phyloP scores from a whole-genome alignment of 2,329 filamentous ascomycete species.

The Colletotrichum trifolii region DNA sequence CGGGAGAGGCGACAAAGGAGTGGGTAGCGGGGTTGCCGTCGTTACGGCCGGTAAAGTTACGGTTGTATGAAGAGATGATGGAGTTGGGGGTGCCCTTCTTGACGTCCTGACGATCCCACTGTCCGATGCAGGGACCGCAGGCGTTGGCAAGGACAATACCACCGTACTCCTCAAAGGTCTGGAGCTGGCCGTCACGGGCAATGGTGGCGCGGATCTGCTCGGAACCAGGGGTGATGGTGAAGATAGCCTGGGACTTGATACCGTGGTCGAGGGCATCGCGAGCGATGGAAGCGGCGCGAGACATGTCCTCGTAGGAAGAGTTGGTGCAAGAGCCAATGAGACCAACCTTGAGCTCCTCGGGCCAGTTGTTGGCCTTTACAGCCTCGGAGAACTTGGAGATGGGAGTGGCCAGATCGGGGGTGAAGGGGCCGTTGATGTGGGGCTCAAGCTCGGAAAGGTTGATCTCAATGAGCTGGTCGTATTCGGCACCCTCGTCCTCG shows the following conservation, averaged over 20 bases:
- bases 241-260: conserved; percentile 90
- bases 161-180: conserved; percentile 96
- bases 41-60: conserved; percentile 99
- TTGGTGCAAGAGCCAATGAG: conserved; percentile 99
- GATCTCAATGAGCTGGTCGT: conserved; percentile 96
- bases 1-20: conserved; percentile 91
- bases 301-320: conserved; percentile 88
- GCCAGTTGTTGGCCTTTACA: conserved; percentile 95
- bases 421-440: conserved; percentile 99
- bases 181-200: conserved; percentile 86
- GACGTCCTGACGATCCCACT: conserved; percentile 94
- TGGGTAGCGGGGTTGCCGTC: conserved; percentile 95
- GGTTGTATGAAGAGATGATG: conserved; percentile 99
- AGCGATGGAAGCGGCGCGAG: conserved; percentile 89
- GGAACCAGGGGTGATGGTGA: conserved; percentile 95
- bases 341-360: conserved; percentile 94
- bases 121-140: conserved; percentile 91
- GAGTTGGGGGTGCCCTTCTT: conserved; percentile 97
- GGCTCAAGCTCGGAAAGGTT: conserved; percentile 95
- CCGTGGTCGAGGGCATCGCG: conserved; percentile 92
- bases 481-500: conserved; percentile 90
- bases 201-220: conserved; percentile 98
- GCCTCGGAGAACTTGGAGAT: conserved; percentile 98
- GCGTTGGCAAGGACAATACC: conserved; percentile 96
- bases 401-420: conserved; percentile 95